Conservation (phyloP, 768 basidiomycete genomes). For the Boletus sp. region DNA sequence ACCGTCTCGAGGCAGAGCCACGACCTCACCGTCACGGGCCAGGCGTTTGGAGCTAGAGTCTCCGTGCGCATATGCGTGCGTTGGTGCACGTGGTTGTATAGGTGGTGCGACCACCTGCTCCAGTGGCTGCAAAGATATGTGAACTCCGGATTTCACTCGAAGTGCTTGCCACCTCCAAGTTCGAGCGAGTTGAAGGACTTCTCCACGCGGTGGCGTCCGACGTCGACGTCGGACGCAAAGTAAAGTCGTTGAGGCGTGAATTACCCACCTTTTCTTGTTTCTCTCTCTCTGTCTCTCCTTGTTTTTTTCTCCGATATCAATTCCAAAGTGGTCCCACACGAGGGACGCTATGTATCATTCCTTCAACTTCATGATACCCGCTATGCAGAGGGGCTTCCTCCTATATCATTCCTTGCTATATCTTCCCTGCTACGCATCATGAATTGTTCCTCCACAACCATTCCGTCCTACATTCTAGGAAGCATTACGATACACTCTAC, state of each 20-base stretch:
- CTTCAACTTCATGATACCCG: slow-evolving; percentile 4
- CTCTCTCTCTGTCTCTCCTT: background rate
- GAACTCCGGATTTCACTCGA: background rate
- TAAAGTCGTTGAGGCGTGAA: background rate
- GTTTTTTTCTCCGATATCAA: background rate
- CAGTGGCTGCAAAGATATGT: background rate
- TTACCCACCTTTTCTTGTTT: background rate
- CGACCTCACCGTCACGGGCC: slow-evolving; percentile 23
- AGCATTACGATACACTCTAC: slow-evolving; percentile 20
- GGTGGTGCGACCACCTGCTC: slow-evolving; percentile 10
- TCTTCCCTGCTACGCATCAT: slow-evolving; percentile 8
- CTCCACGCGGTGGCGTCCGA: slow-evolving; percentile 1
- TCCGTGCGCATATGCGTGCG: slow-evolving; percentile 20
- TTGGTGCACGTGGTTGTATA: slow-evolving; percentile 26
- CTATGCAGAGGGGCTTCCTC: slow-evolving; percentile 2
- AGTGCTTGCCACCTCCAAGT: background rate
- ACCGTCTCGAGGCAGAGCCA: slow-evolving; percentile 20
- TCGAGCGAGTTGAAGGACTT: slow-evolving; percentile 4
- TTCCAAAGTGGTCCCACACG: background rate
- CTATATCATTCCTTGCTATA: background rate
- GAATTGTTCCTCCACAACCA: background rate
- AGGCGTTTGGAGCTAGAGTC: slow-evolving; percentile 26
- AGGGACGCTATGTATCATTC: slow-evolving; percentile 3
- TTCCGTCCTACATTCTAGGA: background rate
- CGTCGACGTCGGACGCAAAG: background rate